These are phyloP conservation scores for Nakazawaea molendinolei DNA, from an alignment of 805 yeast genomes.

Conservation along the genomic window DNA sequence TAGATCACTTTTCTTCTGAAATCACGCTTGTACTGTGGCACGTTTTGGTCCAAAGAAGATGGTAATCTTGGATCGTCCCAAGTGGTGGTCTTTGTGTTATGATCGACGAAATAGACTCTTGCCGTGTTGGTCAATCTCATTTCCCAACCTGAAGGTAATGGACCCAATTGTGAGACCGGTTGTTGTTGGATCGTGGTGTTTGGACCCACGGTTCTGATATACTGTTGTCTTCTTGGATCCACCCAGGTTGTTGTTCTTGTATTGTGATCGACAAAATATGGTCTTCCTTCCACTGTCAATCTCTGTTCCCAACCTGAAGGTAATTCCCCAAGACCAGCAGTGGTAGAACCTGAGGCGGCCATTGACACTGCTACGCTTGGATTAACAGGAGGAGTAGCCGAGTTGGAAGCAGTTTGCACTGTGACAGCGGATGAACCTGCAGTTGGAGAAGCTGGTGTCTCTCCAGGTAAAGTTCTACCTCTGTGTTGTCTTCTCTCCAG, in stretches of 20 bases:
- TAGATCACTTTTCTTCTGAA: slow-evolving; percentile 95
- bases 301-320: slow-evolving; percentile 99
- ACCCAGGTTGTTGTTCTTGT: slow-evolving; percentile 99
- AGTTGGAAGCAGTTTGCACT: slow-evolving; percentile 15
- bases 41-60: slow-evolving; percentile 93
- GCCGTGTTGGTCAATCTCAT: slow-evolving; percentile 99
- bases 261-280: slow-evolving; percentile 97
- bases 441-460: slow-evolving; percentile 28
- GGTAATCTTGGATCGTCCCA: slow-evolving; percentile 99
- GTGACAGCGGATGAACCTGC: slow-evolving; percentile 26
- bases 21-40: slow-evolving; percentile 98
- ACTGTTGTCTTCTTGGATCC: slow-evolving; percentile 98
- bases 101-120: slow-evolving; percentile 97
- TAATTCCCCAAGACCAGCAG: slow-evolving; percentile 92
- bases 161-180: slow-evolving; percentile 96
- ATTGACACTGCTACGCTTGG: slow-evolving; percentile 37
- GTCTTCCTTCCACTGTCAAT: slow-evolving; percentile 95
- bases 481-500: slow-evolving; percentile 88
- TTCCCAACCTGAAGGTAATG: slow-evolving; percentile 99
- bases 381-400: slow-evolving; percentile 36
- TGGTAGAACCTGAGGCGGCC: slow-evolving; percentile 81
- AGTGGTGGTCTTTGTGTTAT: slow-evolving; percentile 97
- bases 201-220: slow-evolving; percentile 90
- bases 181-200: slow-evolving; percentile 92
- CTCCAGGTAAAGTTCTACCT: slow-evolving; percentile 82